Conservation (phyloP, 1,284 basidiomycete genomes). For the Pseudozyma hubeiensis region DNA sequence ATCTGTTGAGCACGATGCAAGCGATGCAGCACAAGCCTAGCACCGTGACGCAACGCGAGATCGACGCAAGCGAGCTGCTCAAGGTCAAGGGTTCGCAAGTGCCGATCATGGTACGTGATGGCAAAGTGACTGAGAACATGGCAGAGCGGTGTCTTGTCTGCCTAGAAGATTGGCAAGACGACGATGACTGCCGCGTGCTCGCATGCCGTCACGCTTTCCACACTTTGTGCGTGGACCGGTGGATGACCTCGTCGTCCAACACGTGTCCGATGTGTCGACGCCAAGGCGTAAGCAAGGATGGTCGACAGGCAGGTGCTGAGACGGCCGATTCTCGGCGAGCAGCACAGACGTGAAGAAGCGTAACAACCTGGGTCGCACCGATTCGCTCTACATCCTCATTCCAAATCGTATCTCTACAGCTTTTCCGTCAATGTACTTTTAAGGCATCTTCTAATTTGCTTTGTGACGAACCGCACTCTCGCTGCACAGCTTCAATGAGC, state of each 20-base stretch:
- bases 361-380: background rate
- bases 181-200: slow-evolving; percentile 58
- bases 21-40: slow-evolving; percentile 56
- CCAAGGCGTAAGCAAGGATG: slow-evolving; percentile 49
- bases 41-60: slow-evolving; percentile 60
- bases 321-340: slow-evolving; percentile 45
- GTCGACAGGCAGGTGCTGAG: slow-evolving; percentile 39
- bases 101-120: slow-evolving; percentile 23
- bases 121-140: slow-evolving; percentile 63
- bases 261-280: slow-evolving; percentile 61
- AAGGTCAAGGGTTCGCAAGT: slow-evolving; percentile 51
- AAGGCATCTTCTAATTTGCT: slow-evolving; percentile 17
- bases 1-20: slow-evolving; percentile 61
- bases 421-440: slow-evolving; percentile 28
- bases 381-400: background rate
- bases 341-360: slow-evolving; percentile 21
- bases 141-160: slow-evolving; percentile 64
- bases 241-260: slow-evolving; percentile 59
- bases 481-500: background rate
- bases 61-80: slow-evolving; percentile 52
- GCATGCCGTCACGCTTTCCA: slow-evolving; percentile 64
- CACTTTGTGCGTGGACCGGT: slow-evolving; percentile 55
- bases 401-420: slow-evolving; percentile 1
- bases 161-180: slow-evolving; percentile 63
- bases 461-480: background rate